Percentiles rank a stretch among this genome's conserved stretches.
phyloP scores from a whole-genome alignment of 2,329 filamentous ascomycete species.

The Colletotrichum liriopes region DNA sequence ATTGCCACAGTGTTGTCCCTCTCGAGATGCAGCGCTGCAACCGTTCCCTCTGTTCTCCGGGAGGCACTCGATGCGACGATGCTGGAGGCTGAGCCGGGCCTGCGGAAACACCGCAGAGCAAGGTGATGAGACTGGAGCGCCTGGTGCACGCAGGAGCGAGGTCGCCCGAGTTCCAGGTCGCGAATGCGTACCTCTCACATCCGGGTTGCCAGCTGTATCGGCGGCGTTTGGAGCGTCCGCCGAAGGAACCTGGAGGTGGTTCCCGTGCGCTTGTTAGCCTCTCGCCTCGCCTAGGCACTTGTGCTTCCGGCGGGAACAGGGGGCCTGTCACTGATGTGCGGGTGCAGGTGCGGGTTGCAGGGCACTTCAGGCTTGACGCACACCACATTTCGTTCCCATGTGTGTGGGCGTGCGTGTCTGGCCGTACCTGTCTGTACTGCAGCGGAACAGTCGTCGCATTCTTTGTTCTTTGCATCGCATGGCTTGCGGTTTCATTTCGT shows the following conservation, averaged over 20 bases:
- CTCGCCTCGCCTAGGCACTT: slow-evolving; percentile 16
- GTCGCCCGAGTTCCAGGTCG: slow-evolving; percentile 12
- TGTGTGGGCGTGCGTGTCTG: neutral
- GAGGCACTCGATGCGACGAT: neutral
- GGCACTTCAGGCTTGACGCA: slow-evolving; percentile 13
- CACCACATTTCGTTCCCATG: slow-evolving; percentile 16
- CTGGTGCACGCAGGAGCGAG: slow-evolving; percentile 1
- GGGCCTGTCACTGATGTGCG: slow-evolving; percentile 14
- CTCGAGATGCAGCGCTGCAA: neutral
- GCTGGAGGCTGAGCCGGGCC: neutral
- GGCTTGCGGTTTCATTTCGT: neutral
- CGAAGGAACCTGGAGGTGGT: slow-evolving; percentile 8
- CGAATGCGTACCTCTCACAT: neutral
- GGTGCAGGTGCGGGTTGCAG: neutral
- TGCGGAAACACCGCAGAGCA: slow-evolving; percentile 1
- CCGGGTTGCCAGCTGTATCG: neutral
- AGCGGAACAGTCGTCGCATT: neutral
- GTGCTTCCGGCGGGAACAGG: slow-evolving; percentile 31
- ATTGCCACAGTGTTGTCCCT: neutral
- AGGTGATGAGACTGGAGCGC: neutral
- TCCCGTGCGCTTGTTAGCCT: slow-evolving; percentile 38
- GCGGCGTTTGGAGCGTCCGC: slow-evolving; percentile 3
- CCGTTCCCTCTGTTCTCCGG: neutral
- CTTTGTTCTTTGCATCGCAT: slow-evolving; percentile 1
- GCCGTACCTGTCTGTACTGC: neutral